Evolutionary conservation across 306 rosid species (phyloP), one percentile per base, ranked within the genome.

Genomic region (Boehmeria nivea): DNA sequence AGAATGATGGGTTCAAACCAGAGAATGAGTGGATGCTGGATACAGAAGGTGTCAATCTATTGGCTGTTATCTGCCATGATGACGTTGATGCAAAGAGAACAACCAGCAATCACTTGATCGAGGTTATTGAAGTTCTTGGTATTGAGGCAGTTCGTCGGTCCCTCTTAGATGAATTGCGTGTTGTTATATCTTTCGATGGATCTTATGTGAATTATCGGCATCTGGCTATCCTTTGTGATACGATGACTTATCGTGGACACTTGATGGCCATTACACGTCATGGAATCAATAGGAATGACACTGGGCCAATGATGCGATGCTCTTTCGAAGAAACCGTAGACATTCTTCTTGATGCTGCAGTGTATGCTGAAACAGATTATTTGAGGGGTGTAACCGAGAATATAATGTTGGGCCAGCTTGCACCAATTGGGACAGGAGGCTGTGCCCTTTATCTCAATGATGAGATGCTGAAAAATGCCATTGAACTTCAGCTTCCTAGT

Each of bases 231-330:
- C 99, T 93, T 18, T 93, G 99, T 64, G 99, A 93, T 61, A 87
- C 99, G 20, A 93, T 93, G 99, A 93, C 99, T 1, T 87, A 93
- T 69, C 81, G 99, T 42, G 96, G 99, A 57, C 95, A 93, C 81
- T 77, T 93, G 79, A 93, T 93, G 99, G 94, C 99, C 58, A 93
- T 93, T 51, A 93, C 99, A 3, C 99, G 99, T 33, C 99, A 93
- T 61, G 99, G 99, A 21, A 93, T 93, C 56, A 93, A 93, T 55
- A 36, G 96, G 40, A 93, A 93, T 66, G 99, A 93, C 59, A 93
- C 96, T 8, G 99, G 99, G 16, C 99, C 99, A 17, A 87, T 93
- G 99, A 93, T 93, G 99, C 79, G 99, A 57, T 93, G 99, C 73
- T 93, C 99, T 11, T 93, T 93, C 66, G 99, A 93, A 72, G 96